Conservation (phyloP, 306 rosid genomes). For the Casuarina cunninghamiana region DNA sequence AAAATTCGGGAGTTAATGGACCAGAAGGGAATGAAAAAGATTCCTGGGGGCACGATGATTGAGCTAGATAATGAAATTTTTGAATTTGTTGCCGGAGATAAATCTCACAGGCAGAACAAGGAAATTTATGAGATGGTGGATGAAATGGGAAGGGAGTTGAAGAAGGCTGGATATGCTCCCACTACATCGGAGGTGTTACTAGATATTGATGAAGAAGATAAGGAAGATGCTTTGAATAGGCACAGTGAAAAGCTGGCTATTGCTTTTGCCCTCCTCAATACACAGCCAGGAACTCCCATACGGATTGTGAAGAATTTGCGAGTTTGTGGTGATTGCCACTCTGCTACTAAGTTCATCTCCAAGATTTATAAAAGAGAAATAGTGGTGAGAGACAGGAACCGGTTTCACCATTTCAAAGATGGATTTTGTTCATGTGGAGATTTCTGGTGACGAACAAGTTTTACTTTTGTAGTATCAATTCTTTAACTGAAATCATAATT, state of each 20-base stretch:
- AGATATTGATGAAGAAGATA: conserved; percentile 88
- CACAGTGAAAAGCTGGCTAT: conserved; percentile 95
- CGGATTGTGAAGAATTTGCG: conserved; percentile 89
- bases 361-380: conserved; percentile 74
- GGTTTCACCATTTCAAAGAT: conserved; percentile 83
- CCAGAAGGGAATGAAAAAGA: conserved; percentile 71
- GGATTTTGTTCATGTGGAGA: conserved; percentile 79
- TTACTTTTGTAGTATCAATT: background rate
- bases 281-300: conserved; percentile 68
- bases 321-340: conserved; percentile 86
- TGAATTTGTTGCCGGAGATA: conserved; percentile 89
- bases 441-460: conserved; percentile 63
- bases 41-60: conserved; percentile 93
- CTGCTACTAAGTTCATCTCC: conserved; percentile 83
- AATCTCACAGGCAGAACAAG: conserved; percentile 57
- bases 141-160: conserved; percentile 82
- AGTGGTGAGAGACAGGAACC: conserved; percentile 74
- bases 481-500: background rate
- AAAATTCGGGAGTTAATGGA: conserved; percentile 81
- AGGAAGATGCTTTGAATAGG: conserved; percentile 68
- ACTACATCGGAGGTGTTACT: conserved; percentile 76
- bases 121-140: conserved; percentile 85
- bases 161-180: conserved; percentile 76
- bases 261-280: conserved; percentile 77
- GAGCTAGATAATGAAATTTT: conserved; percentile 64